A percentile compares a stretch with the other conserved stretches of the same genome.
These are phyloP conservation scores for Blastocladiella emersonii DNA, from an alignment of 371 early-diverging fungal genomes.

Conservation along the genomic window DNA sequence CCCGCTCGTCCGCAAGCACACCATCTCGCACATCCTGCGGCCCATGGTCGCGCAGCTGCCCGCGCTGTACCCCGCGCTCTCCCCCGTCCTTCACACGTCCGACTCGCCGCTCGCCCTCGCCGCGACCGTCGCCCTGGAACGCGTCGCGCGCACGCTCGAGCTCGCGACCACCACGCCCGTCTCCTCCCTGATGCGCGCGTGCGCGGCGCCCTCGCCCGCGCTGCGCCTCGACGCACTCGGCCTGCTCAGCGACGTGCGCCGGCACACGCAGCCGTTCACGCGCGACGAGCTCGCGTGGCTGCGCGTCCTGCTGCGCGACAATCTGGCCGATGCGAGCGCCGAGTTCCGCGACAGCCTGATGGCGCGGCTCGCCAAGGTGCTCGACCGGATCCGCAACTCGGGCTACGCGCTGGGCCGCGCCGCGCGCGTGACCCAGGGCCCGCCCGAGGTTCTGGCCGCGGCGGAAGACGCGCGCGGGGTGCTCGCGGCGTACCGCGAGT, in stretches of 20 bases:
- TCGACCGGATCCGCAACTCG: neutral
- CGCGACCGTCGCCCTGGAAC: neutral
- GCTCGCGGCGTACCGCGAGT: neutral
- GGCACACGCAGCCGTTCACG: neutral
- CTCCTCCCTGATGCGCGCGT: neutral
- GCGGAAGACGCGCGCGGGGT: neutral
- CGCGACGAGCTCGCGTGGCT: neutral
- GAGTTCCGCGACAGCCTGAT: slow-evolving; percentile 3
- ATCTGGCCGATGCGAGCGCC: neutral
- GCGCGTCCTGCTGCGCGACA: neutral
- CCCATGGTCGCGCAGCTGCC: neutral
- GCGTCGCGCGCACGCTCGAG: neutral
- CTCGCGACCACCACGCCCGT: neutral
- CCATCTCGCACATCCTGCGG: neutral
- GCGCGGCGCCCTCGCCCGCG: neutral
- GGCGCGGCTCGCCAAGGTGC: neutral
- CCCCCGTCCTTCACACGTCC: neutral
- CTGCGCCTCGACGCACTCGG: slow-evolving; percentile 1
- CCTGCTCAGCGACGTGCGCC: neutral
- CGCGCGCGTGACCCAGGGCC: neutral
- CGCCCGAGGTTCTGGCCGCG: neutral
- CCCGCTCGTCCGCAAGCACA: neutral
- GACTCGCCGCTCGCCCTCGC: neutral
- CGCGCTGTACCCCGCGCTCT: neutral
- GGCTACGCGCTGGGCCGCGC: neutral